Evolutionary conservation across 441 rosid genomes (phyloP).

Genomic region (Bocquillonia castaneifolia): DNA sequence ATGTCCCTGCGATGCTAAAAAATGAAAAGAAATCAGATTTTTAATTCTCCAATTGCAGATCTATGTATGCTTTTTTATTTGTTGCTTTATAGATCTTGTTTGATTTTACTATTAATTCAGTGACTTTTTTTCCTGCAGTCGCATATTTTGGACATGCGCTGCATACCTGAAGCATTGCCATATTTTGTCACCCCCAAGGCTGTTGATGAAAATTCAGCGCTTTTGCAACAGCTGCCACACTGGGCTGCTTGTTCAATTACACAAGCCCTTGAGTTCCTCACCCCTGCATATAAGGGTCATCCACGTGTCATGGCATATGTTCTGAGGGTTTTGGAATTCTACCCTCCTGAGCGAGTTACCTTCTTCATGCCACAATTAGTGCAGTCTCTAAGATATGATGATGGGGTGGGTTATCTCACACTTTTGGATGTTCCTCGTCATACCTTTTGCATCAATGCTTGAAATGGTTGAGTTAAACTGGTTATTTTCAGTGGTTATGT

Average conservation of each 20-base stretch:
- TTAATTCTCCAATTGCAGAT: not conserved
- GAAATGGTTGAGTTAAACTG: slow-evolving; percentile 13
- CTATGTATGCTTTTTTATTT: not conserved
- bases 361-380: slow-evolving; percentile 99
- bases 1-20: not conserved
- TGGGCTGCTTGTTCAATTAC: slow-evolving; percentile 98
- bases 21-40: not conserved
- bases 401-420: slow-evolving; percentile 51
- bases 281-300: slow-evolving; percentile 92
- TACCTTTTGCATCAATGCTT: slow-evolving; percentile 5
- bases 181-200: slow-evolving; percentile 89
- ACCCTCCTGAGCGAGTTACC: slow-evolving; percentile 92
- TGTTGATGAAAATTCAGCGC: slow-evolving; percentile 82
- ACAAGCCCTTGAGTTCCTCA: slow-evolving; percentile 85
- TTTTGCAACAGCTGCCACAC: slow-evolving; percentile 94
- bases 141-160: slow-evolving; percentile 62
- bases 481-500: not conserved
- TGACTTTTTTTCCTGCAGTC: slow-evolving; percentile 44
- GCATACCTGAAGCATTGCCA: slow-evolving; percentile 90
- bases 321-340: slow-evolving; percentile 90
- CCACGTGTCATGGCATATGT: slow-evolving; percentile 99
- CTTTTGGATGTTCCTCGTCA: slow-evolving; percentile 5
- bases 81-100: not conserved
- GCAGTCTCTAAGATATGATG: slow-evolving; percentile 91
- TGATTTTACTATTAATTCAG: slow-evolving; percentile 8